phyloP scores from a whole-genome alignment of 495 filamentous ascomycete species.

The Darksidea phi region DNA sequence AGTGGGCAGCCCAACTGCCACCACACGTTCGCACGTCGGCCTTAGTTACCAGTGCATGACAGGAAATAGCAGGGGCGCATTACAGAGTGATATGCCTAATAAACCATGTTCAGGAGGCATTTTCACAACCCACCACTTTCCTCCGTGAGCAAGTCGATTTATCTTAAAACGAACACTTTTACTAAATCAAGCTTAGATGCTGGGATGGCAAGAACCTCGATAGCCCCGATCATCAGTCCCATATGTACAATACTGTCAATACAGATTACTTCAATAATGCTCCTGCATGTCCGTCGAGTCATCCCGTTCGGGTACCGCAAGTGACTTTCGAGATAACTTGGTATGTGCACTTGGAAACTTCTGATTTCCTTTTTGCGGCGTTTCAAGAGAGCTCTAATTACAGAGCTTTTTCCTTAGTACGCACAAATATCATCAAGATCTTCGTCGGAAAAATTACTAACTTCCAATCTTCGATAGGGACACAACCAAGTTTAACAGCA shows the following conservation, averaged over 20 bases:
- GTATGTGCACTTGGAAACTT: too few species aligned
- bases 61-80: constrained; percentile 44
- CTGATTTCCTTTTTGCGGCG: too few species aligned
- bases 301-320: constrained; percentile 32
- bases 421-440: too few species aligned
- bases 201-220: constrained; percentile 32
- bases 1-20: constrained; percentile 49
- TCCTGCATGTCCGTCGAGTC: constrained; percentile 22
- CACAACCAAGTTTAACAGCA: constrained; percentile 29
- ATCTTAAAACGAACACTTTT: neutral
- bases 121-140: constrained; percentile 55
- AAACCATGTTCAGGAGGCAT: constrained; percentile 50
- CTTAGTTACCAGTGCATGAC: constrained; percentile 51
- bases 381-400: too few species aligned
- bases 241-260: constrained; percentile 30
- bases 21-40: constrained; percentile 40
- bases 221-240: constrained; percentile 31
- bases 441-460: too few species aligned
- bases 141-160: constrained; percentile 36
- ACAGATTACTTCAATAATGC: constrained; percentile 23
- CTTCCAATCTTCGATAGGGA: too few species aligned
- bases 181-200: constrained; percentile 24
- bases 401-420: too few species aligned
- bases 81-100: constrained; percentile 50
- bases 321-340: constrained; percentile 32